These are phyloP conservation scores for Monilinia vaccinii-corymbosi DNA, from an alignment of 2,329 filamentous ascomycete species.

Conservation along the genomic window DNA sequence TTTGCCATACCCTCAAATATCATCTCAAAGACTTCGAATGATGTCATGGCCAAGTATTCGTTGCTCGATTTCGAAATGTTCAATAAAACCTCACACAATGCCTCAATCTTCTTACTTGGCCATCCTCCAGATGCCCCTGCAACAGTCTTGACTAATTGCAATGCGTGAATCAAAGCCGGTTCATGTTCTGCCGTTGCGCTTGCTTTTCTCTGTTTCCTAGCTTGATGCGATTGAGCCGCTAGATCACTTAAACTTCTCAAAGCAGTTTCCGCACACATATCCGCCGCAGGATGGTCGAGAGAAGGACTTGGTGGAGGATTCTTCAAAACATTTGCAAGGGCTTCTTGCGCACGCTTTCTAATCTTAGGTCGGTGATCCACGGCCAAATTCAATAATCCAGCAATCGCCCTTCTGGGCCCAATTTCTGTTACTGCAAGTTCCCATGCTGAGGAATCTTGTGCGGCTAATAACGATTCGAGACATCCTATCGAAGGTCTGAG, in stretches of 20 bases:
- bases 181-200: conserved; percentile 54
- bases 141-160: conserved; percentile 87
- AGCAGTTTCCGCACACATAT: conserved; percentile 91
- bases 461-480: conserved; percentile 81
- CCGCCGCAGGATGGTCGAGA: conserved; percentile 86
- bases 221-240: conserved; percentile 49
- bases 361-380: conserved; percentile 89
- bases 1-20: conserved; percentile 88
- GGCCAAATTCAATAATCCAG: conserved; percentile 74
- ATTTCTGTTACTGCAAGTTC: conserved; percentile 74
- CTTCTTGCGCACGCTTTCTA: conserved; percentile 85
- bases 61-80: conserved; percentile 84
- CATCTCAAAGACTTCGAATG: conserved; percentile 95
- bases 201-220: conserved; percentile 59
- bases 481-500: conserved; percentile 84
- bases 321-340: conserved; percentile 71
- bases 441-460: conserved; percentile 84
- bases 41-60: conserved; percentile 91
- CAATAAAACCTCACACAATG: conserved; percentile 79
- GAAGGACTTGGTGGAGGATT: conserved; percentile 85
- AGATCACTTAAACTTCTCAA: conserved; percentile 72
- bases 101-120: conserved; percentile 93
- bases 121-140: conserved; percentile 82
- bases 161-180: conserved; percentile 77
- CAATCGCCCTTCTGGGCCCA: conserved; percentile 78